These are phyloP conservation scores for Triangularia verruculosa DNA, from an alignment of 2,329 filamentous ascomycete genomes.

Conservation along the genomic window DNA sequence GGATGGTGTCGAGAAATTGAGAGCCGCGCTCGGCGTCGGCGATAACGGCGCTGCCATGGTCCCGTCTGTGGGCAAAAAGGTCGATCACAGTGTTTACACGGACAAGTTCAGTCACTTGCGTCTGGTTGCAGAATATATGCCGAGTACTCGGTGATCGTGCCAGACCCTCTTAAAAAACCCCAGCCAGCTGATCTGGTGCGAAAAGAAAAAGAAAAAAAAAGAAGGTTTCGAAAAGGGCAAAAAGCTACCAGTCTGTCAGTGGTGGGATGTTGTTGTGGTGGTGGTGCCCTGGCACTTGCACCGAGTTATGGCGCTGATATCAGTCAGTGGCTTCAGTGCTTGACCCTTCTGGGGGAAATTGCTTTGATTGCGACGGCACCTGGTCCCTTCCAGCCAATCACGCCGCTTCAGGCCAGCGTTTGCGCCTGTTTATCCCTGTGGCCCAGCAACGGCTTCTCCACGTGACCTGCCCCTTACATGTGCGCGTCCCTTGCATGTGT, in stretches of 20 bases:
- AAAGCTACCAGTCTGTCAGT: neutral
- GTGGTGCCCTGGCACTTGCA: neutral
- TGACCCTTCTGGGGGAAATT: conserved; percentile 19
- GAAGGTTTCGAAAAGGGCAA: neutral
- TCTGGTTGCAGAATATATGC: conserved; percentile 4
- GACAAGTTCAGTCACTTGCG: neutral
- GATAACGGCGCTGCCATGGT: conserved; percentile 42
- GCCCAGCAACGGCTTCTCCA: conserved; percentile 22
- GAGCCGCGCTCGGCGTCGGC: conserved; percentile 37
- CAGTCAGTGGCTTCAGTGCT: neutral
- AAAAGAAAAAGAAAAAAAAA: too few species aligned
- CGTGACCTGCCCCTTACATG: conserved; percentile 12
- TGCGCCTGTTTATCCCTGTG: conserved; percentile 23
- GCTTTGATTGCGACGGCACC: conserved; percentile 18
- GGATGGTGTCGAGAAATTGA: conserved; percentile 38
- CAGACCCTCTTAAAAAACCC: neutral
- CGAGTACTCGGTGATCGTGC: neutral
- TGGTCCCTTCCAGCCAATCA: neutral
- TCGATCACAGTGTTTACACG: neutral
- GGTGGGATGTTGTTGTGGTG: neutral
- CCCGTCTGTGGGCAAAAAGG: neutral
- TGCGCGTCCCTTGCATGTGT: neutral
- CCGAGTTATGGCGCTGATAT: neutral
- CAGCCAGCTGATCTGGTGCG: neutral
- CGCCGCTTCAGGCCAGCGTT: neutral